Conservation (phyloP, 352 stramenopile genomes). For the Globisporangium polare region DNA sequence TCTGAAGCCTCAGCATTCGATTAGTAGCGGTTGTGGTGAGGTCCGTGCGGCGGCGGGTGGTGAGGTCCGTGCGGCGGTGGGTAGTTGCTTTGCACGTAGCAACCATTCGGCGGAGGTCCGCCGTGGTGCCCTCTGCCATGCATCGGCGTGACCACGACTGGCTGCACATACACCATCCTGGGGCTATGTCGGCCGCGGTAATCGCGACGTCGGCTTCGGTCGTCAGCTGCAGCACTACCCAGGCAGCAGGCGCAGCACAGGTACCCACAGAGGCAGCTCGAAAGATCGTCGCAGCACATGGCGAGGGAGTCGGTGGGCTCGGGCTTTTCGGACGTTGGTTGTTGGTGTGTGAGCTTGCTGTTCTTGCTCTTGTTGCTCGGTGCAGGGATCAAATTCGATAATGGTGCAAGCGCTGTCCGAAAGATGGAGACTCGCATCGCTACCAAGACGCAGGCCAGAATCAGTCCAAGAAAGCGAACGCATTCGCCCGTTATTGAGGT, state of each 20-base stretch:
- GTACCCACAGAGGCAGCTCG: slow-evolving; percentile 28
- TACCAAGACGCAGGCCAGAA: not conserved
- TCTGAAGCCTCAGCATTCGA: not conserved
- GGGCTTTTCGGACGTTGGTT: slow-evolving; percentile 1
- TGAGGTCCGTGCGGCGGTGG: not conserved
- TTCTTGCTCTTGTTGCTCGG: not conserved
- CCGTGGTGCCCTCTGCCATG: not conserved
- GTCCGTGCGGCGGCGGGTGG: not conserved
- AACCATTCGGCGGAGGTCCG: slow-evolving; percentile 7
- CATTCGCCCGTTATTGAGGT: not conserved
- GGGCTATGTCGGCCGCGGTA: slow-evolving; percentile 7
- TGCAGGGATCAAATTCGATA: not conserved
- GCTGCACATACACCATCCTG: slow-evolving; percentile 32
- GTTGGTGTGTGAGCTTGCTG: not conserved
- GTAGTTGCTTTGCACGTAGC: slow-evolving; percentile 14
- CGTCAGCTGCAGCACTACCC: slow-evolving; percentile 14
- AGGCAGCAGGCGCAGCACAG: slow-evolving; percentile 20
- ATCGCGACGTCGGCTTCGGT: slow-evolving; percentile 12
- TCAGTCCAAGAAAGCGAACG: not conserved
- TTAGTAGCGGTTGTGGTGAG: slow-evolving; percentile 1
- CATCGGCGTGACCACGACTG: slow-evolving; percentile 23
- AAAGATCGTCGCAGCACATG: slow-evolving; percentile 29
- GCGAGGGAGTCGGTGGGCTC: not conserved
- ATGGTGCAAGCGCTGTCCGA: not conserved
- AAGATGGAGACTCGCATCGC: not conserved